phyloP scores from a whole-genome alignment of 306 rosid genomes.

The Acacia acuminata region DNA sequence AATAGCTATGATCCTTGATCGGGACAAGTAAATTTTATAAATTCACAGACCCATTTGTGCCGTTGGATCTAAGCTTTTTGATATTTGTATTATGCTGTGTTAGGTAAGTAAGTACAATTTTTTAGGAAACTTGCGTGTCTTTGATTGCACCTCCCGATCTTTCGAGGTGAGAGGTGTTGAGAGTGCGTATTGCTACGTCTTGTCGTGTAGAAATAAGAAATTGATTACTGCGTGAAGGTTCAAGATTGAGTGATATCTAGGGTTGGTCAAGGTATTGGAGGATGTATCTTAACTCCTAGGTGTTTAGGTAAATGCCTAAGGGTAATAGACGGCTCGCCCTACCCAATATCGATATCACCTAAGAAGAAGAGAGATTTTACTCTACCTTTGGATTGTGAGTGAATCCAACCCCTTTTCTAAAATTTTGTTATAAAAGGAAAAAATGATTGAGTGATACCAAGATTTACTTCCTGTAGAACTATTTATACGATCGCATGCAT shows the following conservation, averaged over 20 bases:
- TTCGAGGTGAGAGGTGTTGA: not conserved
- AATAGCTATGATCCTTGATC: conserved; percentile 16
- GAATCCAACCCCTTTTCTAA: no score
- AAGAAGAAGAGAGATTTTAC: no score
- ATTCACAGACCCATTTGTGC: not conserved
- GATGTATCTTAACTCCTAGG: no score
- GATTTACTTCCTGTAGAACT: no score
- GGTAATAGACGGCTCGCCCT: no score
- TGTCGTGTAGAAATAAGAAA: not conserved
- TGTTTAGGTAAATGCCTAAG: no score
- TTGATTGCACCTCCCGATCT: not conserved
- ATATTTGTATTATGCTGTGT: not conserved
- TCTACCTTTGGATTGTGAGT: no score
- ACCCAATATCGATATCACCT: no score
- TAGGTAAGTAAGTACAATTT: not conserved
- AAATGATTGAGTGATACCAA: no score
- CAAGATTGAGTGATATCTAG: not conserved
- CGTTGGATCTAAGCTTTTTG: not conserved
- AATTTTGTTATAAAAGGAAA: no score
- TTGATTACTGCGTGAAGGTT: not conserved
- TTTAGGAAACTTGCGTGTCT: not conserved
- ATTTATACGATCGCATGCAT: no score
- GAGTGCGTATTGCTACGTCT: not conserved
- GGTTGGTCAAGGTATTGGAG: no score
- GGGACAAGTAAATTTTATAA: not conserved